A percentile compares a stretch with the other conserved stretches of the same genome.
Evolutionary conservation across 1,284 basidiomycete genomes (phyloP).

Genomic region (Paramarasmius palmivorus): DNA sequence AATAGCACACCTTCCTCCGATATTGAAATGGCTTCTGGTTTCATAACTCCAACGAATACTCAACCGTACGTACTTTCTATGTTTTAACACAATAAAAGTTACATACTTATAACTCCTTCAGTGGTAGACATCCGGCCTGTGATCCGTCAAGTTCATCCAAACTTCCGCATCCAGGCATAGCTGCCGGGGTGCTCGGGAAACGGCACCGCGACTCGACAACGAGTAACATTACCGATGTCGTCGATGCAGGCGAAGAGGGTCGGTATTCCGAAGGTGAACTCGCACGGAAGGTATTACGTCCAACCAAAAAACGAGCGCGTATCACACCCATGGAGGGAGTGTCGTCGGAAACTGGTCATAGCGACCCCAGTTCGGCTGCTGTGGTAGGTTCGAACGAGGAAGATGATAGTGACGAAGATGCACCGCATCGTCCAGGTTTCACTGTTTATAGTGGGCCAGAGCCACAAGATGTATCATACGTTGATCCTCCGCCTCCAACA

Average conservation of each 20-base stretch:
- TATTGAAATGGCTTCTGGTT: conserved; percentile 8
- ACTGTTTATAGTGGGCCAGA: conserved; percentile 43
- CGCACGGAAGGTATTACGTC: conserved; percentile 36
- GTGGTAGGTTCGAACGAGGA: too few relatives aligned
- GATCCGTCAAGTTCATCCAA: too few relatives aligned
- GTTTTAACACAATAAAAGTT: not conserved
- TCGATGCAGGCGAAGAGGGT: conserved; percentile 41
- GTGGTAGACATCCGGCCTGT: conserved; percentile 8
- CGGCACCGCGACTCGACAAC: conserved; percentile 52
- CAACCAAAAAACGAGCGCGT: conserved; percentile 54
- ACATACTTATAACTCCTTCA: not conserved
- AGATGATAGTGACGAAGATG: conserved; percentile 18
- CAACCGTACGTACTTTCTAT: not conserved
- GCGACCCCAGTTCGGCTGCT: too few relatives aligned
- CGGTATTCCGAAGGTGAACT: conserved; percentile 35
- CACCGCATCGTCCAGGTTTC: conserved; percentile 35
- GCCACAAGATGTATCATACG: conserved; percentile 23
- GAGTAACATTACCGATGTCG: conserved; percentile 39
- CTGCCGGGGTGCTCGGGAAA: conserved; percentile 56
- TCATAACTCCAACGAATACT: conserved; percentile 13
- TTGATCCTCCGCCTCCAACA: conserved; percentile 47
- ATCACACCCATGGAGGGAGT: conserved; percentile 24
- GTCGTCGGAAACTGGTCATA: conserved; percentile 9
- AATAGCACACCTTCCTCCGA: conserved; percentile 7
- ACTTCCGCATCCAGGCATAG: conserved; percentile 37